Percentiles rank a stretch among this genome's conserved stretches.
Evolutionary conservation across 164 flowering plant genomes (phyloP).

Genomic region (Piper betle): DNA sequence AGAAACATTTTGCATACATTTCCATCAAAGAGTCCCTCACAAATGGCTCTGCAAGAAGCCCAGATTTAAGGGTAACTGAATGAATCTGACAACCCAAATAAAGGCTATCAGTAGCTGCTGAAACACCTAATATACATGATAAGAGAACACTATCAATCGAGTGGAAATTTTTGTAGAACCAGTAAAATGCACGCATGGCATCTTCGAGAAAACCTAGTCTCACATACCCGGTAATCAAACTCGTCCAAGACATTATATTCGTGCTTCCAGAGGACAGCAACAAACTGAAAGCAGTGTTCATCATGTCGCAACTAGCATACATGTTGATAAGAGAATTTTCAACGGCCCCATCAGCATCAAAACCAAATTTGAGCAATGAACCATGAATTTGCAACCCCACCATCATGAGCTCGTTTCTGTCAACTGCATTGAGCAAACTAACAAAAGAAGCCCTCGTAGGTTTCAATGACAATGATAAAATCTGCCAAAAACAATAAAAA

Average conservation of each 20-base stretch:
- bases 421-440: constrained; percentile 6
- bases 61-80: constrained; percentile 3
- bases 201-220: constrained; percentile 6
- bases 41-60: constrained; percentile 4
- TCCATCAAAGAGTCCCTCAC: constrained; percentile 9
- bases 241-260: constrained; percentile 12
- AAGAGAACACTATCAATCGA: constrained; percentile 3
- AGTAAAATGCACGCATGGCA: constrained; percentile 7
- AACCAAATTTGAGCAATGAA: constrained; percentile 7
- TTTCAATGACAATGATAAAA: constrained; percentile 3
- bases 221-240: constrained; percentile 8
- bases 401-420: neutral
- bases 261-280: constrained; percentile 2
- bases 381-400: constrained; percentile 8
- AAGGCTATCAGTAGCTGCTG: constrained; percentile 5
- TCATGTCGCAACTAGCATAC: constrained; percentile 5
- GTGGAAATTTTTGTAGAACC: constrained; percentile 3
- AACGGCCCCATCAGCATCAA: constrained; percentile 7
- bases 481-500: constrained; percentile 4
- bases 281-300: constrained; percentile 7
- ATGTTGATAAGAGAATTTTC: constrained; percentile 14
- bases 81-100: constrained; percentile 11
- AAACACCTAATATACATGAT: constrained; percentile 7
- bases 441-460: constrained; percentile 11
- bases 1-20: constrained; percentile 13